Base-by-base conservation (phyloP, 2,329 filamentous ascomycete species). In the Tolypocladium nubicola region DNA sequence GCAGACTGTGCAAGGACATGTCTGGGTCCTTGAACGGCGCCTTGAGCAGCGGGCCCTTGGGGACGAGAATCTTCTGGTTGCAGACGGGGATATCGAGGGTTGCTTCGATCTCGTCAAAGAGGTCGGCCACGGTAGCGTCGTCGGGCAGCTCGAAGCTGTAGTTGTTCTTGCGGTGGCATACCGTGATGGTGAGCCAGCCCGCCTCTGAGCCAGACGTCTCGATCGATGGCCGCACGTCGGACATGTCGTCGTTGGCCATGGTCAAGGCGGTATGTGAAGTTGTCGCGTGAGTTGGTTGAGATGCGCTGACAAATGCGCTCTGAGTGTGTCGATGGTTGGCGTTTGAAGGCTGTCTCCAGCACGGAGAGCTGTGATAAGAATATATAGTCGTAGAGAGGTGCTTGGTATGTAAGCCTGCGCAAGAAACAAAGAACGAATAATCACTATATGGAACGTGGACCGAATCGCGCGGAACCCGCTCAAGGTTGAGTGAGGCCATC, bases 1-100 rank as follows among this genome's bases (percentile, higher is more conserved):
- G 68, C 2, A 87, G 71, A 5, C 77, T 66, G 9, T 70, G 65
- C 58, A 85, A 73, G 4, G 75, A 70, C 52, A 83, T 71, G 2
- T 72, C 63, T 0, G 83, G 76, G 61, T 86, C 76, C 67, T 82
- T 82, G 73, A 87, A 85, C 1, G 86, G 85, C 0, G 78, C 74
- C 62, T 84, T 87, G 33, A 88, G 76, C 1, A 89, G 74, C 35
- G 85, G 85, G 9, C 81, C 74, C 66, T 87, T 88, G 47, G 85
- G 78, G 16, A 83, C 78, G 62, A 89, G 77, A 67, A 88, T 79
- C 68, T 90, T 90, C 66, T 89, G 86, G 69, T 89, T 84, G 11
- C 75, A 68, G 40, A 73, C 59, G 0, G 86, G 85, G 56, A 90
- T 82, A 54, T 76, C 78, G 56, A 89, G 77, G 3, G 71, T 68